Percentiles rank a stretch among this genome's conserved stretches.
phyloP scores from a whole-genome alignment of 306 rosid genomes.

The Erythrophleum fordii region DNA sequence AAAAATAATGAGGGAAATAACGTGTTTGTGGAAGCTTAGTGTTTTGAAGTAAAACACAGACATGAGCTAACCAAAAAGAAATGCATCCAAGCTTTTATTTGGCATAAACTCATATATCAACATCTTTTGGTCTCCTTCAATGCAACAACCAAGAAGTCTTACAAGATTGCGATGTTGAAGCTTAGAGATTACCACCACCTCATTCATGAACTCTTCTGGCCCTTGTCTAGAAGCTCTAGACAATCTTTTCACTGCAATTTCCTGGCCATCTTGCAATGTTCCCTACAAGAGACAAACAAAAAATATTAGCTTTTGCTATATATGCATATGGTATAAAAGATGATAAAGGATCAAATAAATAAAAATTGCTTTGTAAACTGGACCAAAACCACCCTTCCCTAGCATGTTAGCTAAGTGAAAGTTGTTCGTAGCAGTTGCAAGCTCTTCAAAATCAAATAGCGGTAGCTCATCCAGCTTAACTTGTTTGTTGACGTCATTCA shows the following conservation, averaged over 20 bases:
- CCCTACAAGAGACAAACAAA: slow-evolving; percentile 27
- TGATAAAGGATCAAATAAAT: not conserved
- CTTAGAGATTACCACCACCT: slow-evolving; percentile 51
- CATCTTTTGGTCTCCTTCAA: slow-evolving; percentile 54
- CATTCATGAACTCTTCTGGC: slow-evolving; percentile 52
- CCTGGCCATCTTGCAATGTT: slow-evolving; percentile 45
- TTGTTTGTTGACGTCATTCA: slow-evolving; percentile 20
- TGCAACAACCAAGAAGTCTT: slow-evolving; percentile 49
- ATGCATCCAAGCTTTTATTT: slow-evolving; percentile 50
- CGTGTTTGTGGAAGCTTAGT: not conserved
- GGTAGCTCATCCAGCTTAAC: slow-evolving; percentile 53
- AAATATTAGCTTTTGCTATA: not conserved
- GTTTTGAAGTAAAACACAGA: not conserved
- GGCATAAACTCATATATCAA: slow-evolving; percentile 58
- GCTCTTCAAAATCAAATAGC: slow-evolving; percentile 37
- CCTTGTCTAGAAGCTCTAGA: slow-evolving; percentile 55
- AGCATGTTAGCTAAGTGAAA: slow-evolving; percentile 39
- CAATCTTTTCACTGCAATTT: slow-evolving; percentile 57
- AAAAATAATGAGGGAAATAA: not conserved
- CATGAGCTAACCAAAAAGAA: slow-evolving; percentile 47
- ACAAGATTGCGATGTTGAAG: slow-evolving; percentile 65
- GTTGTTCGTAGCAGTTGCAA: slow-evolving; percentile 51
- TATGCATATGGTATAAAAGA: not conserved
- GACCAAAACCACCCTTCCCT: slow-evolving; percentile 51
- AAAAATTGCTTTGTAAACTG: slow-evolving; percentile 43